Evolutionary conservation across 2,329 filamentous ascomycete genomes (phyloP).

Genomic region (Scytalidium sp.): DNA sequence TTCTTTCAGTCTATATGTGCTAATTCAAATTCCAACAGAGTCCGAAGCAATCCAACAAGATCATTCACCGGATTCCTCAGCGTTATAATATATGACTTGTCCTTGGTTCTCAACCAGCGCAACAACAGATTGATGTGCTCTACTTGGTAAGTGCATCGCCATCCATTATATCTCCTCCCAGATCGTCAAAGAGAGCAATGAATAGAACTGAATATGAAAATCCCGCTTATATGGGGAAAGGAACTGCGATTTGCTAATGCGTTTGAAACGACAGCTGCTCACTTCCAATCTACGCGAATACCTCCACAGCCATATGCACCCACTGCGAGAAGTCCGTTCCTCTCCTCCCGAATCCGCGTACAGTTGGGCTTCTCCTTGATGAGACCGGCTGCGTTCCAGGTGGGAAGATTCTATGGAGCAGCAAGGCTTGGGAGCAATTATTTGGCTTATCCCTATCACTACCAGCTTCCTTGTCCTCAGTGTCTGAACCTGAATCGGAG

Average conservation of each 20-base stretch:
- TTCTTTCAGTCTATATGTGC: neutral
- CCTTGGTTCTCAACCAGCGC: constrained; percentile 19
- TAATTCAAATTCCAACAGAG: constrained; percentile 16
- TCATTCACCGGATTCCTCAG: constrained; percentile 38
- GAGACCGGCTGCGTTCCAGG: constrained; percentile 52
- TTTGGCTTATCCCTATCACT: constrained; percentile 41
- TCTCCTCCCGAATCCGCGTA: constrained; percentile 37
- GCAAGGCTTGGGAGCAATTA: constrained; percentile 49
- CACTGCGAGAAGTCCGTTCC: constrained; percentile 30
- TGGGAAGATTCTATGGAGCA: constrained; percentile 52
- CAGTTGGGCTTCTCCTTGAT: constrained; percentile 41
- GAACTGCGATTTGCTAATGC: too few species aligned
- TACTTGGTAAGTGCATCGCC: constrained; percentile 34
- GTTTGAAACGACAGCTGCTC: constrained; percentile 44
- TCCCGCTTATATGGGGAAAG: too few species aligned
- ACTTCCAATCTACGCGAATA: constrained; percentile 51
- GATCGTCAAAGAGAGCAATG: too few species aligned
- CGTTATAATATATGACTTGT: constrained; percentile 24
- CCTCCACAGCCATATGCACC: constrained; percentile 32
- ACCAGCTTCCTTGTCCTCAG: too few species aligned
- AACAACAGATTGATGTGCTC: constrained; percentile 35
- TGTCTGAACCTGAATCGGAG: too few species aligned
- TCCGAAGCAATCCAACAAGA: constrained; percentile 26
- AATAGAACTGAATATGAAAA: too few species aligned
- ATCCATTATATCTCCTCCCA: neutral